These are phyloP conservation scores for Schizophyllum amplum DNA, from an alignment of 1,284 basidiomycete genomes.

Conservation along the genomic window DNA sequence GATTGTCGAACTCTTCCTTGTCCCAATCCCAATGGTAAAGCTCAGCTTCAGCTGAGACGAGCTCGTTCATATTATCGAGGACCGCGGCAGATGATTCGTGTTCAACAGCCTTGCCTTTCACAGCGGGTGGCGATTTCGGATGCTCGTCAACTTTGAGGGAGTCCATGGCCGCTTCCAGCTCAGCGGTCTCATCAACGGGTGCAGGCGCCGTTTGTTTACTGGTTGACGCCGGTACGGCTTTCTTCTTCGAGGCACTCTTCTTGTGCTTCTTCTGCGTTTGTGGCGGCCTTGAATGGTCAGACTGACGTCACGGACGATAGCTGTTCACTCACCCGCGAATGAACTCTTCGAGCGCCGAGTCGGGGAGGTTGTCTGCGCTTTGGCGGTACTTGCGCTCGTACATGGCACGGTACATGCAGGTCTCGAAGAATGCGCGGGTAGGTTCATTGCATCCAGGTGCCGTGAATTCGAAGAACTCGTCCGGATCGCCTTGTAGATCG, in stretches of 20 bases:
- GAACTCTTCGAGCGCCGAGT: slow-evolving; percentile 68
- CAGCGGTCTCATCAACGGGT: neutral
- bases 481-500: slow-evolving; percentile 77
- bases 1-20: slow-evolving; percentile 61
- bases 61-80: slow-evolving; percentile 13
- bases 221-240: slow-evolving; percentile 20
- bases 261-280: neutral
- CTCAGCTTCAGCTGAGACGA: slow-evolving; percentile 40
- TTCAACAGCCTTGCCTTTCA: slow-evolving; percentile 10
- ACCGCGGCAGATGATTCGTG: slow-evolving; percentile 4
- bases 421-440: slow-evolving; percentile 83
- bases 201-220: slow-evolving; percentile 12
- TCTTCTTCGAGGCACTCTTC: slow-evolving; percentile 16
- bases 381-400: slow-evolving; percentile 83
- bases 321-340: slow-evolving; percentile 58
- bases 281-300: slow-evolving; percentile 8
- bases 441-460: slow-evolving; percentile 75
- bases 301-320: neutral
- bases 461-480: slow-evolving; percentile 80
- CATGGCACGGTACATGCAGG: slow-evolving; percentile 91
- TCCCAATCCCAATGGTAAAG: slow-evolving; percentile 74
- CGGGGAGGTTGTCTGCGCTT: slow-evolving; percentile 62
- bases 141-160: slow-evolving; percentile 7
- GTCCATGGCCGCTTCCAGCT: slow-evolving; percentile 2
- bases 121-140: slow-evolving; percentile 5